A percentile compares a stretch with the other conserved stretches of the same genome.
Evolutionary conservation across 352 stramenopile genomes (phyloP).

Genomic region (Halophytophthora batemanensis): DNA sequence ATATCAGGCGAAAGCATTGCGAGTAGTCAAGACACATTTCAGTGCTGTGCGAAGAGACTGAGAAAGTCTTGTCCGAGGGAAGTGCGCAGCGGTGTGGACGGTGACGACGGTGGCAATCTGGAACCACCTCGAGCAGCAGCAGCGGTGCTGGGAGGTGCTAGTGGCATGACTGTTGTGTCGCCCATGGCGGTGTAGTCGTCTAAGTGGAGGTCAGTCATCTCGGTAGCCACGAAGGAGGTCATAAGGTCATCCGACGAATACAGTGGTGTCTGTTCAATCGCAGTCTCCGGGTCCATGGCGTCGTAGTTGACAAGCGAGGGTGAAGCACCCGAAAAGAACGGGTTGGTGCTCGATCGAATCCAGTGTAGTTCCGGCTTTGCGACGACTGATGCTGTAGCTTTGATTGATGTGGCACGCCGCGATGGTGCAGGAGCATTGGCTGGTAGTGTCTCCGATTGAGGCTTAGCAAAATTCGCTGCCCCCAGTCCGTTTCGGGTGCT

Average conservation of each 20-base stretch:
- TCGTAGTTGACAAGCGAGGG: slow-evolving; percentile 26
- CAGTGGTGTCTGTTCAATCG: slow-evolving; percentile 61
- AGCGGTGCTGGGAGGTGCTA: slow-evolving; percentile 5
- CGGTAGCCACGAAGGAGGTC: slow-evolving; percentile 30
- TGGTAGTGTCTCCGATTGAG: slow-evolving; percentile 1
- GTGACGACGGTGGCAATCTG: slow-evolving; percentile 12
- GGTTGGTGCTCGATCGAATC: slow-evolving; percentile 53
- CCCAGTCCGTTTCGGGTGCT: not conserved
- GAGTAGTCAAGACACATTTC: no score
- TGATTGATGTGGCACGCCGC: slow-evolving; percentile 6
- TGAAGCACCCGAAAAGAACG: slow-evolving; percentile 36
- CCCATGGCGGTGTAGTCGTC: slow-evolving; percentile 55
- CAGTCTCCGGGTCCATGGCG: slow-evolving; percentile 66
- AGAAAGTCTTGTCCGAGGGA: slow-evolving; percentile 77
- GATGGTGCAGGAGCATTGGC: not conserved
- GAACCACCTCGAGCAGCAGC: slow-evolving; percentile 7
- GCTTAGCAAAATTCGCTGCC: not conserved
- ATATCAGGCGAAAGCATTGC: no score
- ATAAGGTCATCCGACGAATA: slow-evolving; percentile 58
- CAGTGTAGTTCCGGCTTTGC: slow-evolving; percentile 40
- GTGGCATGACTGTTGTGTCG: slow-evolving; percentile 11
- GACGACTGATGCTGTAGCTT: not conserved
- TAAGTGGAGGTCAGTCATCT: slow-evolving; percentile 63
- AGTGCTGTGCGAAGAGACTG: slow-evolving; percentile 77
- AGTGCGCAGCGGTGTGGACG: slow-evolving; percentile 46